These are phyloP conservation scores for Ramularia collo-cygni DNA, from an alignment of 2,329 filamentous ascomycete species.

Conservation along the genomic window DNA sequence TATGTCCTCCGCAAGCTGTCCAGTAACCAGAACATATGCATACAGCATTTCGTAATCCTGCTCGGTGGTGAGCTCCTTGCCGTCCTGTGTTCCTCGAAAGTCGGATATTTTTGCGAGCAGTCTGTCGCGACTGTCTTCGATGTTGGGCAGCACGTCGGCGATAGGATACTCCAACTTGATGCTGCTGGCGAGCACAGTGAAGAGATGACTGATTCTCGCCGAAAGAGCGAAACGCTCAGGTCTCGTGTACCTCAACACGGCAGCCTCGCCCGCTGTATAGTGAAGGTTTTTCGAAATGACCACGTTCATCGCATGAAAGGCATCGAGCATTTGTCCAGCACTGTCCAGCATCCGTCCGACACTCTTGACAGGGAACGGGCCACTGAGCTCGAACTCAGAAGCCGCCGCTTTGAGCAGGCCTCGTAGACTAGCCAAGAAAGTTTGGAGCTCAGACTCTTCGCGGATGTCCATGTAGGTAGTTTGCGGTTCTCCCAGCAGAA, in stretches of 20 bases:
- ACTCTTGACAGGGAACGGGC: constrained; percentile 71
- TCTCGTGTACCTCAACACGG: constrained; percentile 70
- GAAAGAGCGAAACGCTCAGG: constrained; percentile 75
- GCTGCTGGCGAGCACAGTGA: constrained; percentile 78
- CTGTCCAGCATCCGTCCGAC: constrained; percentile 70
- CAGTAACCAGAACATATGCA: constrained; percentile 68
- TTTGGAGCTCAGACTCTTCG: constrained; percentile 80
- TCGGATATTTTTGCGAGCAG: constrained; percentile 81
- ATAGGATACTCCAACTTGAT: constrained; percentile 93
- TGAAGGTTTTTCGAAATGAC: constrained; percentile 74
- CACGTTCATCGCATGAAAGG: constrained; percentile 94
- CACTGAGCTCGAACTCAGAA: constrained; percentile 82
- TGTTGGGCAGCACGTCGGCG: constrained; percentile 78
- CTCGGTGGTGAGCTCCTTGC: constrained; percentile 51
- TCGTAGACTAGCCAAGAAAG: constrained; percentile 68
- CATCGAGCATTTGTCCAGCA: constrained; percentile 79
- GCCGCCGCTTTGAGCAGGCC: constrained; percentile 63
- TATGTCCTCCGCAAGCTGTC: constrained; percentile 35
- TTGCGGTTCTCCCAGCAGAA: constrained; percentile 41
- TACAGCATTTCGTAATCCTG: constrained; percentile 88
- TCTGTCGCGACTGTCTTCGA: constrained; percentile 71
- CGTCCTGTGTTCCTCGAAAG: constrained; percentile 65
- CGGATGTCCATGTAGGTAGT: constrained; percentile 71
- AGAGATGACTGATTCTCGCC: constrained; percentile 82
- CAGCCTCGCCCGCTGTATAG: constrained; percentile 71